Conservation (phyloP, 2,329 filamentous ascomycete species). For the Lachnellula arida region DNA sequence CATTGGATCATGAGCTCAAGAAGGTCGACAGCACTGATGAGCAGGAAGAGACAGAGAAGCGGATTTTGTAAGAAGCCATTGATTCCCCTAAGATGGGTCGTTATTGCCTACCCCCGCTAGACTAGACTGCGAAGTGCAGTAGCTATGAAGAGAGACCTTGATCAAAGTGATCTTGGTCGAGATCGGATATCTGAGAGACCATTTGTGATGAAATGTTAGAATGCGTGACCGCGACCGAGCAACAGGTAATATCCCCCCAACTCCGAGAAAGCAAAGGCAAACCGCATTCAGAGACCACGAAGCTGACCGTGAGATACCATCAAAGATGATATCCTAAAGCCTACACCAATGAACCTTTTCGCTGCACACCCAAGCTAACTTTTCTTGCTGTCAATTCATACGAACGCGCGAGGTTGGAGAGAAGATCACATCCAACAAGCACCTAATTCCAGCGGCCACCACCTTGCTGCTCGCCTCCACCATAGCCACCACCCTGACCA, state of each 20-base stretch:
- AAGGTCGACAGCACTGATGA: slow-evolving; percentile 49
- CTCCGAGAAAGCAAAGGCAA: slow-evolving; percentile 32
- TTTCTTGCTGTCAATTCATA: slow-evolving; percentile 29
- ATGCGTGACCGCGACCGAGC: slow-evolving; percentile 28
- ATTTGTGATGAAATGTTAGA: slow-evolving; percentile 22
- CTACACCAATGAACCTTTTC: slow-evolving; percentile 31
- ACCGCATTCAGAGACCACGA: slow-evolving; percentile 32
- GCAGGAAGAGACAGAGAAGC: slow-evolving; percentile 53
- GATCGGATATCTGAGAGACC: slow-evolving; percentile 22
- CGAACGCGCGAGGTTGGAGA: slow-evolving; percentile 26
- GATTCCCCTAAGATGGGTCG: slow-evolving; percentile 18
- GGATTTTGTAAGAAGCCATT: slow-evolving; percentile 26
- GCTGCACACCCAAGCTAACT: slow-evolving; percentile 31
- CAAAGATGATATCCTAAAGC: slow-evolving; percentile 21
- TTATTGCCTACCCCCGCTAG: slow-evolving; percentile 24
- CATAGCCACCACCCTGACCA: slow-evolving; percentile 24
- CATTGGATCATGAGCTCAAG: slow-evolving; percentile 35
- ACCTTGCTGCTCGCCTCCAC: slow-evolving; percentile 27
- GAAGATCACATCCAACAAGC: slow-evolving; percentile 19
- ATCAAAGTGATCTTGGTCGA: slow-evolving; percentile 29
- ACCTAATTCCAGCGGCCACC: slow-evolving; percentile 27
- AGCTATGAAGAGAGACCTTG: slow-evolving; percentile 24
- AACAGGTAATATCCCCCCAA: slow-evolving; percentile 28
- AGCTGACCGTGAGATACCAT: slow-evolving; percentile 22
- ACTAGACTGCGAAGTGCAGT: slow-evolving; percentile 27